Evolutionary conservation across 352 stramenopile genomes (phyloP), one percentile per base, ranked within the genome.

Genomic region (Elongisporangium senticosum): DNA sequence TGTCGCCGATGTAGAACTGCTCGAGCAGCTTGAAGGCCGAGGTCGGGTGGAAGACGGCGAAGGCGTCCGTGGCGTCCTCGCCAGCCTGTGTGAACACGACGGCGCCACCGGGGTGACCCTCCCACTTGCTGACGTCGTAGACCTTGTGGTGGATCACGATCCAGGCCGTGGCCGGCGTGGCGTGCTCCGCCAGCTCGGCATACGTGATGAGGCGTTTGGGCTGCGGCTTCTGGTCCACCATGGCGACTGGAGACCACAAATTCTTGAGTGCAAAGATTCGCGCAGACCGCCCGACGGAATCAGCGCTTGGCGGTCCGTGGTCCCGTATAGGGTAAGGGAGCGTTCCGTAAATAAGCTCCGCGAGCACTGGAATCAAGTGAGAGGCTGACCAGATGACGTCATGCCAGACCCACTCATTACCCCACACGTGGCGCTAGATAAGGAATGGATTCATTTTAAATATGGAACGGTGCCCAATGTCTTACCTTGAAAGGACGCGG

Each of bases 41-140:
- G 14, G 89, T 75, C 15, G 96, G 94, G 73, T 99, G 97, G 69
- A 99, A 99, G 49, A 98, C 95, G 14, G 95, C 94, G 71, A 99
- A 99, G 28, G 98, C 97, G 71, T 99, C 97, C 4, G 97, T 99
- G 67, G 96, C 97, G 70, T 99, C 97, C 65, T 98, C 94, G 40
- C 97, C 97, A 1, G 96, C 96, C 68, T 99, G 93, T 23, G 96
- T 99, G 65, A 98, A 98, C 71, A 99, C 97, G 59, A 98, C 93
- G 80, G 79, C 90, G 58, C 88, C 88, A 43, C 88, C 88, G 49
- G 89, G 88, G 62, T 96, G 88, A 51, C 71, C 72, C 59, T 94
- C 75, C 69, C 88, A 91, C 63, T 90, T 84, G 59, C 78, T 93
- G 54, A 96, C 79, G 71, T 96, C 87, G 73, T 96, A 96, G 22